Conservation (phyloP, 2,329 filamentous ascomycete species). For the Epichloe uncinata region DNA sequence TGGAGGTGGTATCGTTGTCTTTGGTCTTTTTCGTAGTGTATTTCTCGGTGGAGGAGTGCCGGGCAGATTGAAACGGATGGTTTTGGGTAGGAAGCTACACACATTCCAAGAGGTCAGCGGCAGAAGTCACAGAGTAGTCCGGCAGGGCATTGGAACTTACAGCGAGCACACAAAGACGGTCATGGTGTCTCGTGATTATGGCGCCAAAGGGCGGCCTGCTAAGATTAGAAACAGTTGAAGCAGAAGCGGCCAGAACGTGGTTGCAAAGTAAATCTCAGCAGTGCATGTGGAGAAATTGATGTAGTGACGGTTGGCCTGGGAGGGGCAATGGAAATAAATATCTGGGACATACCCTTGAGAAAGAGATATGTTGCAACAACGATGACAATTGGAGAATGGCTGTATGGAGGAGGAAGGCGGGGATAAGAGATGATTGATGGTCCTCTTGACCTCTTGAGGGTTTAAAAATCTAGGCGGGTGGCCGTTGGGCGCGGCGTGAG, state of each 20-base stretch:
- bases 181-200: constrained; percentile 17
- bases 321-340: not conserved
- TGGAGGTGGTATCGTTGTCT: constrained; percentile 15
- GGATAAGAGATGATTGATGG: not conserved
- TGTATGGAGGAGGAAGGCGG: not conserved
- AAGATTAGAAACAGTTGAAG: not conserved
- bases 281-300: not conserved
- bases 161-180: constrained; percentile 29
- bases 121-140: not conserved
- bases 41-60: constrained; percentile 31
- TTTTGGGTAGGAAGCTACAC: constrained; percentile 77
- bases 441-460: not conserved
- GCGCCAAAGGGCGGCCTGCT: not conserved
- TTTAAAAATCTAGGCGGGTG: not conserved
- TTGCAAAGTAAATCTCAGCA: not conserved
- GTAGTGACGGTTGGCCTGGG: not conserved
- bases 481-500: not conserved
- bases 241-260: not conserved
- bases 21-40: constrained; percentile 17
- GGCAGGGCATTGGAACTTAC: constrained; percentile 14
- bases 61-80: constrained; percentile 69
- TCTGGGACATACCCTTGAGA: not conserved
- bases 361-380: not conserved
- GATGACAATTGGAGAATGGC: not conserved
- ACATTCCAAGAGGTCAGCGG: not conserved